These are phyloP conservation scores for Shiraia sp. DNA, from an alignment of 2,329 filamentous ascomycete species.

Conservation along the genomic window DNA sequence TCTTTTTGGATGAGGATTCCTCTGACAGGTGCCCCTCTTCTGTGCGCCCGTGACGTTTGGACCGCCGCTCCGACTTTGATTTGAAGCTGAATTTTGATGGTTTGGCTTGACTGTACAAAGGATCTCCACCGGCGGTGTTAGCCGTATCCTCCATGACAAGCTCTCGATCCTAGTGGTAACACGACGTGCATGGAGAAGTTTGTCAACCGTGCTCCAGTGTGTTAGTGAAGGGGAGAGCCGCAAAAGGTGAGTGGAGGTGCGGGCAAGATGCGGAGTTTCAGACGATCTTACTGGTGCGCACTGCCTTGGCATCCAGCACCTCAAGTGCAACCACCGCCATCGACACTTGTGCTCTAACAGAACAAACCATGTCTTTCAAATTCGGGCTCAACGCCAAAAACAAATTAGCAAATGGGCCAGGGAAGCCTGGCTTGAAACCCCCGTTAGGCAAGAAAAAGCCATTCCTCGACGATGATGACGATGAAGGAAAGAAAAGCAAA, in stretches of 20 bases:
- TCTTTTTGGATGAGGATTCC: constrained; percentile 15
- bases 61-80: constrained; percentile 24
- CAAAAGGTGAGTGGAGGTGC: constrained; percentile 9
- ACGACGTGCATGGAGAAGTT: constrained; percentile 20
- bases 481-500: constrained; percentile 50
- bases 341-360: constrained; percentile 3
- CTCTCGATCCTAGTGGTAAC: constrained; percentile 9
- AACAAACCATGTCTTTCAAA: constrained; percentile 47
- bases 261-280: constrained; percentile 29
- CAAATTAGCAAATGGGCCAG: constrained; percentile 47
- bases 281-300: constrained; percentile 31
- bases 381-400: constrained; percentile 65
- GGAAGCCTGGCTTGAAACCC: constrained; percentile 23
- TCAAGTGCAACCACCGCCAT: constrained; percentile 4
- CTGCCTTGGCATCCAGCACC: constrained; percentile 22
- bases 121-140: constrained; percentile 20
- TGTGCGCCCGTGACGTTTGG: constrained; percentile 19
- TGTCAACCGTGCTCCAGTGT: background rate
- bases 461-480: constrained; percentile 60
- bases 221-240: background rate
- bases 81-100: constrained; percentile 48
- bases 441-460: constrained; percentile 31
- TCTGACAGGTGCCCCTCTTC: constrained; percentile 11
- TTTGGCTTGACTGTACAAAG: constrained; percentile 31
- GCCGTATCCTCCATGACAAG: constrained; percentile 34